Evolutionary conservation across 129 eudicot genomes (phyloP), one percentile per base, ranked within the genome.

Genomic region (Rutidosis leptorrhynchoides): DNA sequence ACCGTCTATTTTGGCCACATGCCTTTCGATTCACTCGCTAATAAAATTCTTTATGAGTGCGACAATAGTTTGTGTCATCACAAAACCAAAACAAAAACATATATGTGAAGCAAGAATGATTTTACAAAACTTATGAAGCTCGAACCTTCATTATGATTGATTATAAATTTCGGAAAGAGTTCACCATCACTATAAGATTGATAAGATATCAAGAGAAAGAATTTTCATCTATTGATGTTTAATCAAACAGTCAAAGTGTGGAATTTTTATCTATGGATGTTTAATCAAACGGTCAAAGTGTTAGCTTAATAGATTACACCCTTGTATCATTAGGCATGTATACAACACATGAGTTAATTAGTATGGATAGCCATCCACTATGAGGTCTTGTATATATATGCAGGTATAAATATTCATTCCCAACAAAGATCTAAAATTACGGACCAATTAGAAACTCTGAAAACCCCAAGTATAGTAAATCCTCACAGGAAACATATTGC

Each of bases 381-480:
- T 11, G 46, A 15, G 24, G 19, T 42, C 26, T 60, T 9, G 46
- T 60, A 60, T 60, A 60, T 30, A 60, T 60, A 23, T 58, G 28
- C 40, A 23, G n/a, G n/a, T 58, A 25, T 28, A 12, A 11, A 12
- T 40, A 40, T 40, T 42, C 25, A 17, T 61, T 32, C 48, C 65
- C 21, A 16, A 20, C 49, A 60, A 60, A 8, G 26, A n/a, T 60
- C 32, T 60, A 5, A 30, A 32, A 60, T 33, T 32, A n/a, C 3
- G n/a, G 9, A 17, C 46, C 27, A 61, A 61, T 17, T 32, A 32
- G 10, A 45, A 45, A 32, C 16, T 32, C 21, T 3, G 48, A 33
- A 61, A 61, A 61, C 1, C 22, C 48, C 46, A 61, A 10, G 26
- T 20, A 33, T 27, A 32, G 27, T 1, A 40, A 40, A 40, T 40